phyloP scores from a whole-genome alignment of 2,329 filamentous ascomycete genomes.

The Fusarium mexicanum region DNA sequence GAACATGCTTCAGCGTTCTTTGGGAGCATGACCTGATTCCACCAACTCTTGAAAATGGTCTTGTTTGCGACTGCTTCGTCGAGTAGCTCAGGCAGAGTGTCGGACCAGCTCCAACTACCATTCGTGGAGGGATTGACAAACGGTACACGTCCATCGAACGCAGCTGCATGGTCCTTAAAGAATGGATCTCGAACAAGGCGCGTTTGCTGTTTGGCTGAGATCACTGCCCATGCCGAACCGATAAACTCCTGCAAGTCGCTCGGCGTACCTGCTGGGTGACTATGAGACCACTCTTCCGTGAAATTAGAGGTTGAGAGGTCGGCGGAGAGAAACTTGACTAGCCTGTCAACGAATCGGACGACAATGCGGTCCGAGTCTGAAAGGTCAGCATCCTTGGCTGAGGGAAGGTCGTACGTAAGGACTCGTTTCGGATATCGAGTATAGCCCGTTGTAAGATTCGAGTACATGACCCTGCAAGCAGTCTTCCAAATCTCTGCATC shows the following conservation, averaged over 20 bases:
- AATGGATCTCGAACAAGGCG: not conserved
- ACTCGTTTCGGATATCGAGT: not conserved
- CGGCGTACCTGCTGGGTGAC: not conserved
- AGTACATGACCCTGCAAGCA: not conserved
- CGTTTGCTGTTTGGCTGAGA: not conserved
- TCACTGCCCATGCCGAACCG: not conserved
- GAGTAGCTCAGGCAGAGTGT: fast-evolving
- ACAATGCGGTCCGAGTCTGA: not conserved
- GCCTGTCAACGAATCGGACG: not conserved
- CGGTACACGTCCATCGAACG: not conserved
- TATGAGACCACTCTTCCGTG: not conserved
- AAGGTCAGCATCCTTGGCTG: fast-evolving
- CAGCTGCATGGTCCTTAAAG: not conserved
- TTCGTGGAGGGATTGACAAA: not conserved
- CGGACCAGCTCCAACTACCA: not conserved
- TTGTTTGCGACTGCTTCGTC: not conserved
- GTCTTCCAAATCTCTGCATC: not conserved
- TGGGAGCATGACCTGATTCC: not conserved
- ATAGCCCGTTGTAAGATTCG: not conserved
- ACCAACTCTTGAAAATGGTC: not conserved
- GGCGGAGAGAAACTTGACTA: not conserved
- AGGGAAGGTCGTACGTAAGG: not conserved
- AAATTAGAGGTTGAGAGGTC: not conserved
- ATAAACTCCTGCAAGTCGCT: not conserved
- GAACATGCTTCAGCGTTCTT: not conserved